These are phyloP conservation scores for Phallus indusiatus DNA, from an alignment of 768 basidiomycete genomes.

Conservation along the genomic window DNA sequence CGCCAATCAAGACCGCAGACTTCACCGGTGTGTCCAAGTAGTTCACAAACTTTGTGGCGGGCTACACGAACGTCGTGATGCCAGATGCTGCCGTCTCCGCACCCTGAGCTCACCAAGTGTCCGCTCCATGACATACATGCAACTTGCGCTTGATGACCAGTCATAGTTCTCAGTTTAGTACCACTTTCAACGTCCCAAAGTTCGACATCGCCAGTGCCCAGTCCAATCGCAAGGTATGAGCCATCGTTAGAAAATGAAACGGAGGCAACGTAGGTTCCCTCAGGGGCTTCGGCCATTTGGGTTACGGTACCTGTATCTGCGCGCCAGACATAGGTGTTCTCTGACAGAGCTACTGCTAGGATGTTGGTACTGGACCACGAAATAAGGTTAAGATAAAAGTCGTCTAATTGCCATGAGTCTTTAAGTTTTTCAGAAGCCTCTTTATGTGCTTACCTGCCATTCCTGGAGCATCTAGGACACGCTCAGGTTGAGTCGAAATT, in stretches of 20 bases:
- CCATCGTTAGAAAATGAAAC: constrained; percentile 59
- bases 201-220: constrained; percentile 68
- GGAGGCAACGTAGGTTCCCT: constrained; percentile 65
- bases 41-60: constrained; percentile 81
- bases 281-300: constrained; percentile 65
- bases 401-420: constrained; percentile 36
- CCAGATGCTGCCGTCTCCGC: constrained; percentile 90
- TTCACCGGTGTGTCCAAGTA: constrained; percentile 85
- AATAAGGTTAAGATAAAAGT: constrained; percentile 94
- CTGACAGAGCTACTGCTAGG: constrained; percentile 83
- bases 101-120: constrained; percentile 80
- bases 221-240: constrained; percentile 40
- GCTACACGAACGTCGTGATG: constrained; percentile 91
- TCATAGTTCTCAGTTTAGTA: constrained; percentile 83
- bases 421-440: not conserved
- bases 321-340: constrained; percentile 87
- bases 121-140: constrained; percentile 82
- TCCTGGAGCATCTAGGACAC: constrained; percentile 93
- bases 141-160: constrained; percentile 75
- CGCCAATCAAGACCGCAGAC: constrained; percentile 92
- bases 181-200: constrained; percentile 86
- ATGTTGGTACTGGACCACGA: constrained; percentile 82
- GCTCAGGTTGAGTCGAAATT: constrained; percentile 79
- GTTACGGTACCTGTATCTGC: constrained; percentile 84
- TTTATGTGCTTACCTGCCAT: constrained; percentile 35